Conservation (phyloP, 768 basidiomycete species). For the Podaxis sp. region DNA sequence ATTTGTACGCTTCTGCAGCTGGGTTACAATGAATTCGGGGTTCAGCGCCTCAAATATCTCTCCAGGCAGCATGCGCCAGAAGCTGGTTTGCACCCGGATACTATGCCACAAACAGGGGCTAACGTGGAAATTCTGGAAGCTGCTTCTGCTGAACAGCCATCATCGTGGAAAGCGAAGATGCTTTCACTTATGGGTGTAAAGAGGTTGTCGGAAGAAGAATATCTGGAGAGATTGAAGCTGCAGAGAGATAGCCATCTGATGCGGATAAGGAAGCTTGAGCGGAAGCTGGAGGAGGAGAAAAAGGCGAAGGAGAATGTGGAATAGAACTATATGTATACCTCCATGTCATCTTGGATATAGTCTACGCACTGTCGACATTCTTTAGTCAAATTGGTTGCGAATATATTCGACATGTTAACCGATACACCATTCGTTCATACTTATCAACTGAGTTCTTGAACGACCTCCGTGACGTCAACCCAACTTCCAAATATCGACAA, state of each 20-base stretch:
- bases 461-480: not conserved
- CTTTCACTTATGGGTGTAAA: constrained; percentile 45
- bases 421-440: too few relatives aligned
- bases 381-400: too few relatives aligned
- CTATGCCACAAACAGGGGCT: not conserved
- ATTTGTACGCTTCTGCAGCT: constrained; percentile 63
- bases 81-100: constrained; percentile 11
- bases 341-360: not conserved
- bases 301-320: constrained; percentile 16
- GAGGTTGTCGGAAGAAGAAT: constrained; percentile 69
- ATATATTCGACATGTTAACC: too few relatives aligned
- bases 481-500: constrained; percentile 58
- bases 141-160: not conserved
- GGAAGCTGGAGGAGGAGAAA: constrained; percentile 31
- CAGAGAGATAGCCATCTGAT: constrained; percentile 50
- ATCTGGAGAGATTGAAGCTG: constrained; percentile 52
- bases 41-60: constrained; percentile 57
- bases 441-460: too few relatives aligned
- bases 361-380: not conserved
- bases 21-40: constrained; percentile 61
- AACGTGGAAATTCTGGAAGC: not conserved
- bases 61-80: constrained; percentile 27
- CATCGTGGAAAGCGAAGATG: constrained; percentile 19
- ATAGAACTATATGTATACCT: not conserved
- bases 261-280: constrained; percentile 57